Evolutionary conservation across 768 basidiomycete genomes (phyloP).

Genomic region (Suillus bovinus): DNA sequence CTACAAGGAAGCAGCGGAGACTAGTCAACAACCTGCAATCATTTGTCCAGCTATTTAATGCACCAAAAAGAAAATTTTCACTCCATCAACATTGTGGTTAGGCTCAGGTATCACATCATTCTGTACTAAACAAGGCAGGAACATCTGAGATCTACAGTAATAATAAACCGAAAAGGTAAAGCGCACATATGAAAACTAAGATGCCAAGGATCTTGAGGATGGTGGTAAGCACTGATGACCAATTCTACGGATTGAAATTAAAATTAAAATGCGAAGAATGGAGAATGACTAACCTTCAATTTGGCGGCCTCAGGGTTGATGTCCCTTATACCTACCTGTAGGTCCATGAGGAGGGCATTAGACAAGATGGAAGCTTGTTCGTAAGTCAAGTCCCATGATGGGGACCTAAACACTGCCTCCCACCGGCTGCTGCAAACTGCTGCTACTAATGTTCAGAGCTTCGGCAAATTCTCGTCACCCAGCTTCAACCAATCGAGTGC

Average conservation of each 20-base stretch:
- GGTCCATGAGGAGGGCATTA: constrained; percentile 4
- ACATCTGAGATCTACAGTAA: constrained; percentile 1
- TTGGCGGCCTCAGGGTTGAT: neutral
- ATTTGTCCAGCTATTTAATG: neutral
- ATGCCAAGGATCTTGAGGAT: neutral
- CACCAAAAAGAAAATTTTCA: neutral
- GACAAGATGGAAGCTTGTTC: constrained; percentile 9
- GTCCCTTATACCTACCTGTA: constrained; percentile 3
- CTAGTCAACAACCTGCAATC: neutral
- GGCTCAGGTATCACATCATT: neutral
- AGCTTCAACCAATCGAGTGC: constrained; percentile 4
- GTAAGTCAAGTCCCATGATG: neutral
- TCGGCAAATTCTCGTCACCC: constrained; percentile 6
- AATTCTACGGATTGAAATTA: neutral
- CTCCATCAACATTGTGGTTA: neutral
- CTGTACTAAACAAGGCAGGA: neutral
- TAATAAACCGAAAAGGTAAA: neutral
- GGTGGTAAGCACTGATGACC: neutral
- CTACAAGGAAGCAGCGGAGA: neutral
- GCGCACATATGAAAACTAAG: neutral
- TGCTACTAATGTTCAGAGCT: neutral
- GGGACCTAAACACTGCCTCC: constrained; percentile 5
- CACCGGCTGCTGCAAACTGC: constrained; percentile 7
- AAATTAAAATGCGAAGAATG: neutral
- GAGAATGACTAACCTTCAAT: neutral